Base-by-base conservation (phyloP, 2,329 filamentous ascomycete genomes). In the Thelonectria olida region DNA sequence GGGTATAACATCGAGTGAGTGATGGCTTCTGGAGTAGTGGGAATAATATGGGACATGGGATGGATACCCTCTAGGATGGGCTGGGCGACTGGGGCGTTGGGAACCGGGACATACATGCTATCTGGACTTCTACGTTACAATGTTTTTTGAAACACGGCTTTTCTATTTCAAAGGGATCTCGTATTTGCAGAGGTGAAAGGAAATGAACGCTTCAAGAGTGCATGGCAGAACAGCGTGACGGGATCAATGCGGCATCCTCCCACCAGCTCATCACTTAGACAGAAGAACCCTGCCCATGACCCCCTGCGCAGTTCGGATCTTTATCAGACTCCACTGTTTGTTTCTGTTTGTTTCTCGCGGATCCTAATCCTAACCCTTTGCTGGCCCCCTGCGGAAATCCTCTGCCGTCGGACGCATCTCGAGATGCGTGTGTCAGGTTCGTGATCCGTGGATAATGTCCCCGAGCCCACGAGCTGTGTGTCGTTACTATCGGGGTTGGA, bases 1-100 rank as follows among this genome's bases (percentile, higher is more conserved):
- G 68, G 70, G 47, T 64, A 73, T 47, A 52, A 54, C 7, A 28
- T 71, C 49, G 22, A 34, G 28, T 67, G 42, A 10, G 22, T 20
- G 9, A 8, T n/a, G 38, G 25, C 41, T 12, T 7, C 34, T 5
- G 5, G 15, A n/a, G 13, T n/a, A n/a, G 3, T n/a, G 5, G 5
- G 36, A 3, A 19, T 6, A 39, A 19, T 3, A 12, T 8, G 3
- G 28, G 28, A 13, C 13, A 31, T 31, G 28, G 3, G 10, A 13
- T 4, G 10, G 28, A 13, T 31, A 31, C n/a, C n/a, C n/a, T n/a
- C n/a, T n/a, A n/a, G n/a, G n/a, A n/a, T n/a, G n/a, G n/a, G n/a
- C n/a, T n/a, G n/a, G n/a, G n/a, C n/a, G n/a, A n/a, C n/a, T n/a
- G n/a, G n/a, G n/a, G n/a, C n/a, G n/a, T n/a, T n/a, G n/a, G n/a